Base-by-base conservation (phyloP, 208 protist genomes). In the Crithidia bombi region DNA sequence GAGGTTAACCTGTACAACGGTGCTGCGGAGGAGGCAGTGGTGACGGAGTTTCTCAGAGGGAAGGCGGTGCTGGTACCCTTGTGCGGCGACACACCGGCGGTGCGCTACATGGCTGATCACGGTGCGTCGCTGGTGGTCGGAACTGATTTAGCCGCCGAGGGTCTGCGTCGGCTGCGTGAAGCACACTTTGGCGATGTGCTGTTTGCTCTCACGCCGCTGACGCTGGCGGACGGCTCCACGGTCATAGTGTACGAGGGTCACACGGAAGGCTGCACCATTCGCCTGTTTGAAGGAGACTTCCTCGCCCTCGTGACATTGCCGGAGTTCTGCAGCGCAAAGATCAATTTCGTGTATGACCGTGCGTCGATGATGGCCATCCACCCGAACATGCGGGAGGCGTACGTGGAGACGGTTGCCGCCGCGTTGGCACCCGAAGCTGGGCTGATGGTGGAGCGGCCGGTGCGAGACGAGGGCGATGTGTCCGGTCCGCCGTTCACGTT, bases 281-380 rank as follows among this genome's bases (percentile, higher is more conserved):
- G 69, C 2, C 78, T 91, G 19, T 91, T 83, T 46, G 57, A 82
- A 7, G 82, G 86, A 0, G 77, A 86, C 54, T 81, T 88, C 38
- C 75, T 85, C 12, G 61, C 62, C 0, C 67, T 86, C 32, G 73
- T 70, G 2, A 35, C 61, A 25, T 62, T 39, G 51, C 50, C 65
- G 3, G 74, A 9, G 12, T 88, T 85, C 65, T 30, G 23, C 19
- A 36, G 25, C 14, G 5, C 50, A 19, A 52, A 69, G 59, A 56
- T 86, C 14, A 69, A 87, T 39, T 85, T 92, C 62, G 73, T 89
- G 41, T 92, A 84, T 62, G 83, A 89, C 50, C 78, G 86, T 19
- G 86, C 86, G 5, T 46, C 83, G 15, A 79, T 89, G 66, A 87
- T 92, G 83, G 83, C 83, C 38, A 79, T 89, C 38, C 70, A 78